Percentiles rank a stretch among this genome's conserved stretches.
These are phyloP conservation scores for Rhizoclosmatium sp. DNA, from an alignment of 192 early-diverging fungal species.

Conservation along the genomic window DNA sequence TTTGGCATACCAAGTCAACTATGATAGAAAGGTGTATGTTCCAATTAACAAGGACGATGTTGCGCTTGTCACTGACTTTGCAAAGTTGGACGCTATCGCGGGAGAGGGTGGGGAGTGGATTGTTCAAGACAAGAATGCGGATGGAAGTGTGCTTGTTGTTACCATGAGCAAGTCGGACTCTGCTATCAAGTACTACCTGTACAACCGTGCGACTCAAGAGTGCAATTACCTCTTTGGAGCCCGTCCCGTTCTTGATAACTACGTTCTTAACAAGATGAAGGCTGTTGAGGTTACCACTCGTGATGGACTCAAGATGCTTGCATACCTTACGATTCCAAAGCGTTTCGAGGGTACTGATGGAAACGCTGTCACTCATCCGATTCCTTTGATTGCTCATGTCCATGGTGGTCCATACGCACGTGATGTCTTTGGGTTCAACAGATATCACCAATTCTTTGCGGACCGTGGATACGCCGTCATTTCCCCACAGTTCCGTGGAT, in stretches of 20 bases:
- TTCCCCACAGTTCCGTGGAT: constrained; percentile 47
- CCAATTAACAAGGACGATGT: constrained; percentile 1
- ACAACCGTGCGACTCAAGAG: not conserved
- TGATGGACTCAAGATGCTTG: constrained; percentile 39
- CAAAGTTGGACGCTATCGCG: not conserved
- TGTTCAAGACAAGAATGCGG: not conserved
- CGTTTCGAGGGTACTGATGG: constrained; percentile 32
- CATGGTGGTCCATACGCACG: constrained; percentile 52
- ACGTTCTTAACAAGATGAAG: constrained; percentile 34
- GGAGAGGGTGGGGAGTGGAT: constrained; percentile 18
- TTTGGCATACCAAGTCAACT: constrained; percentile 10
- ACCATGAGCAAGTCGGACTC: not conserved
- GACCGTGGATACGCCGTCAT: constrained; percentile 52
- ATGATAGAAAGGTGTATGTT: not conserved
- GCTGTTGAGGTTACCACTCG: constrained; percentile 48
- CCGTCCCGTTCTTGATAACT: constrained; percentile 21
- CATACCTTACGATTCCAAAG: constrained; percentile 42
- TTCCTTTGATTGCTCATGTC: constrained; percentile 44
- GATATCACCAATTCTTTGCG: constrained; percentile 34
- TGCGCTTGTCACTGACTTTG: constrained; percentile 5
- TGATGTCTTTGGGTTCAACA: constrained; percentile 46
- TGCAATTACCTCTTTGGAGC: not conserved
- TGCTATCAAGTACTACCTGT: not conserved
- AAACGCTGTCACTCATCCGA: not conserved
- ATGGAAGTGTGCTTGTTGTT: not conserved